A percentile compares a stretch with the other conserved stretches of the same genome.
Conservation (phyloP, 2,329 filamentous ascomycete genomes). For the Alternaria sp. region DNA sequence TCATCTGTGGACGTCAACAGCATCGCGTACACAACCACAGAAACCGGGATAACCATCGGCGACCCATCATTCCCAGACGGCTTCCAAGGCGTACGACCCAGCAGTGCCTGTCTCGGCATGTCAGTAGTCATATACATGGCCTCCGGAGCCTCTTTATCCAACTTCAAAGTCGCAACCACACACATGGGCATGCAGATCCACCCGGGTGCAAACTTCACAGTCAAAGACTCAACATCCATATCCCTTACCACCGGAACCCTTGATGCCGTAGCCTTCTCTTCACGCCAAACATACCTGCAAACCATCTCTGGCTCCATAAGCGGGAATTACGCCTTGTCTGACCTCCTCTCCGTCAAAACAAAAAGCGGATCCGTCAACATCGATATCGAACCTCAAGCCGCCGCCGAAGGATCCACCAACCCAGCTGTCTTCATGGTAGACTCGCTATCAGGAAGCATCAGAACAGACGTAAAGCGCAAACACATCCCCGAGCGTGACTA, state of each 20-base stretch:
- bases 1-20: constrained; percentile 41
- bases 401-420: constrained; percentile 33
- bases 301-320: constrained; percentile 54
- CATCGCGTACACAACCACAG: constrained; percentile 40
- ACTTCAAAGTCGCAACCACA: constrained; percentile 46
- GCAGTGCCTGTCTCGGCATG: constrained; percentile 51
- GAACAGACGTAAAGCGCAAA: constrained; percentile 47
- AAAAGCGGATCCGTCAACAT: constrained; percentile 54
- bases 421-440: constrained; percentile 51
- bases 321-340: constrained; percentile 53
- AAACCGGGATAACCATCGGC: constrained; percentile 39
- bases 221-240: constrained; percentile 46
- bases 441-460: constrained; percentile 51
- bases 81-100: constrained; percentile 35
- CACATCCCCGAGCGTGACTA: constrained; percentile 55
- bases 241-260: constrained; percentile 48
- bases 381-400: constrained; percentile 51
- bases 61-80: constrained; percentile 36
- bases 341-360: constrained; percentile 53
- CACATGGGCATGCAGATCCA: constrained; percentile 53
- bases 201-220: constrained; percentile 40
- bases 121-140: constrained; percentile 51
- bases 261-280: constrained; percentile 47
- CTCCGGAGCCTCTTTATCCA: constrained; percentile 43
- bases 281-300: constrained; percentile 52